These are phyloP conservation scores for Aspergillus sp. DNA, from an alignment of 2,329 filamentous ascomycete genomes.

Conservation along the genomic window DNA sequence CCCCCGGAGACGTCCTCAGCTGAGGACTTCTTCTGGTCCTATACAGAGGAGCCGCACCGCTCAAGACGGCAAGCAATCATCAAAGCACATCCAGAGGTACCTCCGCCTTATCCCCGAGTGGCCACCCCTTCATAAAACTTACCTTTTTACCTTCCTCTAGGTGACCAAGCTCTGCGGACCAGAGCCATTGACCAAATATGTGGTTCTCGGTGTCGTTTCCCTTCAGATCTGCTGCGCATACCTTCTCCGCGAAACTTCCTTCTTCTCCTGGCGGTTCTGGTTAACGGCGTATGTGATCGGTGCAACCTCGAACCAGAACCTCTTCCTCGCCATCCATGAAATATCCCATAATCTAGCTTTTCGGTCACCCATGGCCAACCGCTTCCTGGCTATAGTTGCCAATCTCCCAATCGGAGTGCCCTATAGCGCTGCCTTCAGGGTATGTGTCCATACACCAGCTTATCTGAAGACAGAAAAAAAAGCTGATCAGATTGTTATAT, in stretches of 20 bases:
- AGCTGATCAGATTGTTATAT: conserved; percentile 31
- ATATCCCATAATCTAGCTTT: conserved; percentile 98
- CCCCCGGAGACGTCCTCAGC: conserved; percentile 34
- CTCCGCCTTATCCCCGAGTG: conserved; percentile 8
- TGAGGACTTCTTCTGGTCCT: conserved; percentile 90
- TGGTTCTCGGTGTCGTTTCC: conserved; percentile 78
- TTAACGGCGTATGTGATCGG: conserved; percentile 86
- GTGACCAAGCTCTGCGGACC: conserved; percentile 96
- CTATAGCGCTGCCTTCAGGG: conserved; percentile 92
- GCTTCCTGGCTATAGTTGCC: conserved; percentile 85
- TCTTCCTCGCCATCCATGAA: conserved; percentile 98
- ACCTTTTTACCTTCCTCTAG: conserved; percentile 45
- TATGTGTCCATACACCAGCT: conserved; percentile 44
- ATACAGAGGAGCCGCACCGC: conserved; percentile 95
- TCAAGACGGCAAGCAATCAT: conserved; percentile 91
- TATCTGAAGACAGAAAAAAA: not conserved
- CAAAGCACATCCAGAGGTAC: conserved; percentile 93
- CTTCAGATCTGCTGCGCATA: conserved; percentile 79
- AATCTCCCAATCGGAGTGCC: conserved; percentile 95
- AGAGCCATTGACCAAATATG: conserved; percentile 92
- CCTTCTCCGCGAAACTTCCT: conserved; percentile 70
- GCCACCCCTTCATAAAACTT: conserved; percentile 3
- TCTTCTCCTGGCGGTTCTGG: conserved; percentile 84
- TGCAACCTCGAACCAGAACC: conserved; percentile 95
- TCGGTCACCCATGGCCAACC: conserved; percentile 73